Conservation (phyloP, 2,329 filamentous ascomycete species). For the Sclerotinia sclerotiorum region DNA sequence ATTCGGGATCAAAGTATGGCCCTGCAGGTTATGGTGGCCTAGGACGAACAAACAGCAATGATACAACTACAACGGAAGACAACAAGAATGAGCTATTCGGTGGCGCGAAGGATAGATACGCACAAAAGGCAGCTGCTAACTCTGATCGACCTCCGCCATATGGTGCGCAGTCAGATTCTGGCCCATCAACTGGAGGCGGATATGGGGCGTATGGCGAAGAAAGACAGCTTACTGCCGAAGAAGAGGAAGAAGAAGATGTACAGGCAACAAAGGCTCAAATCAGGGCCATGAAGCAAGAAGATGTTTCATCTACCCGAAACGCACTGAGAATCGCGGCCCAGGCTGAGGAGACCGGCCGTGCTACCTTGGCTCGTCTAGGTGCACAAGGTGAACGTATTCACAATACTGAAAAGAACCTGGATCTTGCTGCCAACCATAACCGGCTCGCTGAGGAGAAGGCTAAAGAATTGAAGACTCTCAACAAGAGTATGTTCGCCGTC, state of each 20-base stretch:
- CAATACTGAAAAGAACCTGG: constrained; percentile 80
- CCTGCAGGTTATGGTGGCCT: constrained; percentile 63
- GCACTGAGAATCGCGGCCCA: constrained; percentile 66
- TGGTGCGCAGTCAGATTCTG: constrained; percentile 30
- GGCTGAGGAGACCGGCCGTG: constrained; percentile 68
- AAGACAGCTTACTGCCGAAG: constrained; percentile 76
- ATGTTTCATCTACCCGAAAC: constrained; percentile 70
- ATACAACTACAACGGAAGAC: constrained; percentile 47
- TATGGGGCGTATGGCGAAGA: constrained; percentile 64
- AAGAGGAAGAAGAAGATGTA: constrained; percentile 71
- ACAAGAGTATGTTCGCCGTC: constrained; percentile 87
- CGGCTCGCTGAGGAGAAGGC: constrained; percentile 76
- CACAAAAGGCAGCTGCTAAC: constrained; percentile 33
- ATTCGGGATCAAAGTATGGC: constrained; percentile 45
- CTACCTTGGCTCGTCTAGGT: constrained; percentile 71
- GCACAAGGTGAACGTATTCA: constrained; percentile 78
- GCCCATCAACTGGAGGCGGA: constrained; percentile 27
- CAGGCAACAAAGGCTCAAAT: constrained; percentile 73
- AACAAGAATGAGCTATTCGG: constrained; percentile 64
- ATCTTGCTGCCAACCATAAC: constrained; percentile 74
- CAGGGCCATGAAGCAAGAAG: constrained; percentile 72
- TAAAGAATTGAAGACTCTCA: constrained; percentile 78
- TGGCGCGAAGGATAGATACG: constrained; percentile 41
- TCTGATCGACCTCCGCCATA: constrained; percentile 36
- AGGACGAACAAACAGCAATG: constrained; percentile 48